A percentile compares a stretch with the other conserved stretches of the same genome.
Evolutionary conservation across 2,329 filamentous ascomycete genomes (phyloP).

Genomic region (Sclerotinia subarctica): DNA sequence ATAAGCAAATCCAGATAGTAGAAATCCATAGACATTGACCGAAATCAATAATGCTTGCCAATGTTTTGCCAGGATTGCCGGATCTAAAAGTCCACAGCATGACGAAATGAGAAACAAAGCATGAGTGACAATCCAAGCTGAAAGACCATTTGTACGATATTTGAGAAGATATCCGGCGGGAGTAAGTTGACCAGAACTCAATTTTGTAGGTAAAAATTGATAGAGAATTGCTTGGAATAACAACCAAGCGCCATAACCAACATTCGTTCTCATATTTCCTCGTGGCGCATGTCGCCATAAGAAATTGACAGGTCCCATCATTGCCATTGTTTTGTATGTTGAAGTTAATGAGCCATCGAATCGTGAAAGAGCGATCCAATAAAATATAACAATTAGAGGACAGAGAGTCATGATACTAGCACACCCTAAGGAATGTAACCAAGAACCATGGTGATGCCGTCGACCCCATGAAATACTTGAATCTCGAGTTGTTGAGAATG

Average conservation of each 20-base stretch:
- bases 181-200: slow-evolving; percentile 43
- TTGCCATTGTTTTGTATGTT: slow-evolving; percentile 22
- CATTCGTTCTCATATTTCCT: slow-evolving; percentile 21
- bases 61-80: slow-evolving; percentile 43
- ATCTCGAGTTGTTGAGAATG: slow-evolving; percentile 24
- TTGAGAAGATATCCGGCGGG: slow-evolving; percentile 45
- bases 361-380: slow-evolving; percentile 29
- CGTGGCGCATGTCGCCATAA: slow-evolving; percentile 25
- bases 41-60: slow-evolving; percentile 43
- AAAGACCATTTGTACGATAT: slow-evolving; percentile 45
- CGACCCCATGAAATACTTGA: slow-evolving; percentile 29
- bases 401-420: slow-evolving; percentile 28
- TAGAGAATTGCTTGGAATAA: slow-evolving; percentile 40
- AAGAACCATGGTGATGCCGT: slow-evolving; percentile 34
- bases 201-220: slow-evolving; percentile 37
- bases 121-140: slow-evolving; percentile 43
- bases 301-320: slow-evolving; percentile 24
- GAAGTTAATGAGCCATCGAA: slow-evolving; percentile 29
- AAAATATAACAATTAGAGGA: slow-evolving; percentile 30
- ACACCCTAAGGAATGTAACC: slow-evolving; percentile 31
- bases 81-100: slow-evolving; percentile 39
- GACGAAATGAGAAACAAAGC: slow-evolving; percentile 35
- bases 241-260: slow-evolving; percentile 39
- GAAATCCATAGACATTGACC: slow-evolving; percentile 42
- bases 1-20: slow-evolving; percentile 39